Evolutionary conservation across 345 rosid genomes (phyloP).

Genomic region (Hibiscus tridactylites): DNA sequence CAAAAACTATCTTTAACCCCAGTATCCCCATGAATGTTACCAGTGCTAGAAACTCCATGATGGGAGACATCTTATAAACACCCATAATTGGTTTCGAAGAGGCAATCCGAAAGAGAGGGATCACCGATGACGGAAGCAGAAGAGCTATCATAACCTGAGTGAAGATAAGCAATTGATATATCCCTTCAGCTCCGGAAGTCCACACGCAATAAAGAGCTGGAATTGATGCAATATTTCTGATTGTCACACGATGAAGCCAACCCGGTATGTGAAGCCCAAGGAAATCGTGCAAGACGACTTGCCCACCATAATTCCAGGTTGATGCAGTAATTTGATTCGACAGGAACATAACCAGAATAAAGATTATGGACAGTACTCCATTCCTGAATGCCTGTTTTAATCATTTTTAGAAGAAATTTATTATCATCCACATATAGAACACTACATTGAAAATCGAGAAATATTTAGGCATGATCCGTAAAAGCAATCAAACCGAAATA

Average conservation of each 20-base stretch:
- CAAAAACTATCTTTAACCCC: slow-evolving; percentile 66
- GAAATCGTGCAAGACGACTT: slow-evolving; percentile 60
- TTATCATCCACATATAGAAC: slow-evolving; percentile 7
- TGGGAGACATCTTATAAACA: slow-evolving; percentile 61
- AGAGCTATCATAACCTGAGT: slow-evolving; percentile 80
- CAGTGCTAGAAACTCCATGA: slow-evolving; percentile 57
- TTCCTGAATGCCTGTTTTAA: slow-evolving; percentile 56
- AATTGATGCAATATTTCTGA: slow-evolving; percentile 66
- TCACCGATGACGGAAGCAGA: slow-evolving; percentile 83
- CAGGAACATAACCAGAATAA: slow-evolving; percentile 53
- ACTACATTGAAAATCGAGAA: background rate
- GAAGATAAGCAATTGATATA: slow-evolving; percentile 76
- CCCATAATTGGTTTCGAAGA: slow-evolving; percentile 88
- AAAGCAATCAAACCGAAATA: slow-evolving; percentile 10
- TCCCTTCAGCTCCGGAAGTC: slow-evolving; percentile 87
- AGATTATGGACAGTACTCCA: slow-evolving; percentile 49
- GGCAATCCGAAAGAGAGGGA: slow-evolving; percentile 83
- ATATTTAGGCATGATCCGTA: background rate
- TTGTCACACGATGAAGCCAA: slow-evolving; percentile 87
- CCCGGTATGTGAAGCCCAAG: slow-evolving; percentile 73
- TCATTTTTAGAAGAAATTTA: slow-evolving; percentile 5
- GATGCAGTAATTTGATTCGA: slow-evolving; percentile 69
- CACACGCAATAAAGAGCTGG: slow-evolving; percentile 86
- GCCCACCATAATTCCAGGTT: slow-evolving; percentile 79
- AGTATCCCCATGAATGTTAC: slow-evolving; percentile 62